Base-by-base conservation (phyloP, 441 rosid species). In the Adansonia rubrostipa region DNA sequence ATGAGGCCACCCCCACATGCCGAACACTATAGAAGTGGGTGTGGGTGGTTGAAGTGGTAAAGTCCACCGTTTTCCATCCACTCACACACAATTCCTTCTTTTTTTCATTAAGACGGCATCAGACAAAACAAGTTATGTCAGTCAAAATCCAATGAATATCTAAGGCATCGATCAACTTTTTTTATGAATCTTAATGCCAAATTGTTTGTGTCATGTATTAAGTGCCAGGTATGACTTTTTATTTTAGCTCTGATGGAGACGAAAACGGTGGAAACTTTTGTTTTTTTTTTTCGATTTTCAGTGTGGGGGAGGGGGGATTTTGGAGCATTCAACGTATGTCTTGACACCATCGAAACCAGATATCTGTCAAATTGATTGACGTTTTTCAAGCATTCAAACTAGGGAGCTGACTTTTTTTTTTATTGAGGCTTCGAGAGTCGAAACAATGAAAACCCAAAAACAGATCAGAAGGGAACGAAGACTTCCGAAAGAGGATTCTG, bases 1-100 rank as follows among this genome's bases (percentile, higher is more conserved):
- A 28, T 28, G 33, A 28, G 33, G 33, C 36, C 44, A 28, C 9
- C 40, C 57, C 76, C 53, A 40, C 20, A 28, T 60, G 65, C 13
- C 4, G 6, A 4, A 24, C 47, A 13, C 71, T 61, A 40, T 65
- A 54, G 70, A 2, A 28, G 56, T 74, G 44, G 65, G 40, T 14
- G 36, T 28, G 62, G 48, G 45, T 57, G 56, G 69, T 19, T 62
- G 71, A 48, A 62, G 47, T 57, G 60, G 75, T 0, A 24, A 67
- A 15, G 33, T 28, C 28, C 66, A 48, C 15, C 20, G 22, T 42
- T 65, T 40, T 28, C n/a, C 8, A 4, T 24, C 66, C 44, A 24
- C 44, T 28, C 44, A 28, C 66, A 11, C 7, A 40, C 13, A 36
- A 14, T 20, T 5, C 6, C 1, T n/a, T 65, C 5, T 40, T 8